Evolutionary conservation across 148 eudicot genomes (phyloP).

Genomic region (Diospyros kaki): DNA sequence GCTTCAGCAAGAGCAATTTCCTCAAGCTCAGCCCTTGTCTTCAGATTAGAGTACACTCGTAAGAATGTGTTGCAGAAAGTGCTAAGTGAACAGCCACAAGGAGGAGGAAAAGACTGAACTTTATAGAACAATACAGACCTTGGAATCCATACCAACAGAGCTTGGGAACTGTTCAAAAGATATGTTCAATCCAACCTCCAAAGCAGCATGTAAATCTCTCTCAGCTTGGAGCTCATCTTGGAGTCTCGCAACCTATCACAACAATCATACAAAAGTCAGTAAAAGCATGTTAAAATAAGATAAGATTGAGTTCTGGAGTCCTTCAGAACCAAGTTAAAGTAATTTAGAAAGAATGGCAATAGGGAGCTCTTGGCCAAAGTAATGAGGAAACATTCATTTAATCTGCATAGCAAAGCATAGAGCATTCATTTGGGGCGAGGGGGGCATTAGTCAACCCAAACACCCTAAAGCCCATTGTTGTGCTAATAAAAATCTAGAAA

Average conservation of each 20-base stretch:
- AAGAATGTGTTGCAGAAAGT: conserved; percentile 3
- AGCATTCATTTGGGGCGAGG: too few relatives aligned
- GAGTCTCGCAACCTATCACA: conserved; percentile 74
- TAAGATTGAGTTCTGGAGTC: neutral
- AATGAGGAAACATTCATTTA: too few relatives aligned
- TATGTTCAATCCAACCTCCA: conserved; percentile 98
- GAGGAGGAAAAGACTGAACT: neutral
- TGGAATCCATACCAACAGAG: conserved; percentile 88
- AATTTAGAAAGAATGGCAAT: too few relatives aligned
- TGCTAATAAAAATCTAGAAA: too few relatives aligned
- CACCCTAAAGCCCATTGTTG: too few relatives aligned
- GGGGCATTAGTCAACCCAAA: too few relatives aligned
- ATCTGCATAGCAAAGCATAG: too few relatives aligned
- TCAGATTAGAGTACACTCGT: conserved; percentile 22
- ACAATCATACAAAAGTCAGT: conserved; percentile 5
- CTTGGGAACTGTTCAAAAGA: conserved; percentile 77
- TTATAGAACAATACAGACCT: conserved; percentile 43
- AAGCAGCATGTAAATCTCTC: conserved; percentile 93
- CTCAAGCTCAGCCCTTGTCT: conserved; percentile 99
- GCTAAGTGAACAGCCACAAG: neutral
- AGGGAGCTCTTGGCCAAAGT: too few relatives aligned
- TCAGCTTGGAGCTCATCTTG: conserved; percentile 99
- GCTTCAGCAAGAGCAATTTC: conserved; percentile 99
- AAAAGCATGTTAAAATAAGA: neutral
- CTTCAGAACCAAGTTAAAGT: neutral